Conservation (phyloP, 2,329 filamentous ascomycete genomes). For the Zymoseptoria pseudotritici region DNA sequence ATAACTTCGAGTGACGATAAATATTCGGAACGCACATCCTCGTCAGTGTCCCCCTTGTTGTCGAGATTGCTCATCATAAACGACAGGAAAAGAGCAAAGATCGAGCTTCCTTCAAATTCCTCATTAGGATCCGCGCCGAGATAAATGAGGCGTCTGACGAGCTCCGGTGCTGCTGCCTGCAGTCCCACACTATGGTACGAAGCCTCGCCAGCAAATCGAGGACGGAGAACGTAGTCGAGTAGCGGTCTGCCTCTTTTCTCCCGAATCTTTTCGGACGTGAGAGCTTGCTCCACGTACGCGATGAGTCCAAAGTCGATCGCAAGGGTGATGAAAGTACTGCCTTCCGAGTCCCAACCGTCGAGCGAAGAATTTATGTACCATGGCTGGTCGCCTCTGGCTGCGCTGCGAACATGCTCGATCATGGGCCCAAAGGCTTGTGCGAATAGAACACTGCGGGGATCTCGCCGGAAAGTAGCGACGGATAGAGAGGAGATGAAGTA, state of each 20-base stretch:
- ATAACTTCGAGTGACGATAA: background rate
- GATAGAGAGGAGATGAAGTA: constrained; percentile 6
- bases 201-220: background rate
- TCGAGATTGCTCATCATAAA: background rate
- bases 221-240: constrained; percentile 1
- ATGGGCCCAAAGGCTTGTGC: background rate
- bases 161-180: background rate
- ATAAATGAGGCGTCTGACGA: background rate
- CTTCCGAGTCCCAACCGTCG: background rate
- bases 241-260: constrained; percentile 1
- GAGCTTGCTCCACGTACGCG: background rate
- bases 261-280: background rate
- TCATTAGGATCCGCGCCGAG: constrained; percentile 4
- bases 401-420: background rate
- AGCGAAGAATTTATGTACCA: constrained; percentile 2
- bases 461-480: constrained; percentile 1
- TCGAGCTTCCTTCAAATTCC: background rate
- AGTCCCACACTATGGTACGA: background rate
- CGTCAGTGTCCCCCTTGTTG: background rate
- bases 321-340: background rate
- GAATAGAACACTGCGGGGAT: background rate
- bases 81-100: constrained; percentile 1
- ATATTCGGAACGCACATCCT: background rate
- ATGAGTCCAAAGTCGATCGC: constrained; percentile 3
- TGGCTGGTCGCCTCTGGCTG: background rate